Evolutionary conservation across 2,329 filamentous ascomycete genomes (phyloP).

Genomic region (Colletotrichum liriopes): DNA sequence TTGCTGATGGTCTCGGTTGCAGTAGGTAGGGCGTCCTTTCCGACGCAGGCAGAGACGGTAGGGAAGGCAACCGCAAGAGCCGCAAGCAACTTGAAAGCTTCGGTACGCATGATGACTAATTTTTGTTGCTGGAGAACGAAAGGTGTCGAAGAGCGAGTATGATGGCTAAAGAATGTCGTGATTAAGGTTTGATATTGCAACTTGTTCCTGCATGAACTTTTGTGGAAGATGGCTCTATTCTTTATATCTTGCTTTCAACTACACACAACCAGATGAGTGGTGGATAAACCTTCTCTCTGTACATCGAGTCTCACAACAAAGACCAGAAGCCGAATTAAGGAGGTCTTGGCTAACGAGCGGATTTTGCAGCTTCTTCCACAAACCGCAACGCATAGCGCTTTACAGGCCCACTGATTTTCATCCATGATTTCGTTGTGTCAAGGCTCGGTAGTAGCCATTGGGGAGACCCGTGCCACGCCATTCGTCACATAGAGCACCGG

Average conservation of each 20-base stretch:
- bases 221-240: background rate
- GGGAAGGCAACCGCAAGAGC: slow-evolving; percentile 43
- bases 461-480: background rate
- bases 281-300: background rate
- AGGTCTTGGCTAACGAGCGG: slow-evolving; percentile 29
- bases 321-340: slow-evolving; percentile 26
- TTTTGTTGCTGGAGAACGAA: background rate
- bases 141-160: background rate
- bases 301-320: background rate
- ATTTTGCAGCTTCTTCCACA: slow-evolving; percentile 17
- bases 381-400: background rate
- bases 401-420: slow-evolving; percentile 9
- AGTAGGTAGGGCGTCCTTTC: slow-evolving; percentile 49
- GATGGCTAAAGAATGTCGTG: background rate
- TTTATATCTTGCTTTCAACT: slow-evolving; percentile 15
- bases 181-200: background rate
- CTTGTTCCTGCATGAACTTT: no score
- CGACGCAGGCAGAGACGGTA: slow-evolving; percentile 45
- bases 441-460: background rate
- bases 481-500: background rate
- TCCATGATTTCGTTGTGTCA: slow-evolving; percentile 9
- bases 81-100: slow-evolving; percentile 34
- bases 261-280: background rate
- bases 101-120: slow-evolving; percentile 21
- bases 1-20: slow-evolving; percentile 48